Evolutionary conservation across 495 filamentous ascomycete genomes (phyloP).

Genomic region (Entonaema liquescens): DNA sequence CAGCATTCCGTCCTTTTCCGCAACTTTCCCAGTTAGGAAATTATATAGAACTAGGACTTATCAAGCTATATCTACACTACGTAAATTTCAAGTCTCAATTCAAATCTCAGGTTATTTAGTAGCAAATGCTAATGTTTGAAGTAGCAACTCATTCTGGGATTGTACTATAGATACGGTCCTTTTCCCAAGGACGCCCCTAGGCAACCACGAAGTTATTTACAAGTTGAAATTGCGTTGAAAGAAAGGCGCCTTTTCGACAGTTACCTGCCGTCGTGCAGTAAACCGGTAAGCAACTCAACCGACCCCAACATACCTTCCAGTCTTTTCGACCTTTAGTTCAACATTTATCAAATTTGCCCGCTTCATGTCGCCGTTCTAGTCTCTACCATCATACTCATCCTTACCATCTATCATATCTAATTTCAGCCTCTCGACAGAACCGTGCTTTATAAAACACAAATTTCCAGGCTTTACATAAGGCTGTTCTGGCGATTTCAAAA

Average conservation of each 20-base stretch:
- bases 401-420: neutral
- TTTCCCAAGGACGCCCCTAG: neutral
- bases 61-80: neutral
- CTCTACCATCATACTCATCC: neutral
- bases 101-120: neutral
- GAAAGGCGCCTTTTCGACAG: neutral
- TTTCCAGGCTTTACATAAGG: neutral
- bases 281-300: constrained; percentile 3
- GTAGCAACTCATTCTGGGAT: neutral
- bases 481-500: neutral
- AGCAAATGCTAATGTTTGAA: neutral
- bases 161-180: neutral
- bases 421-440: neutral
- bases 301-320: neutral
- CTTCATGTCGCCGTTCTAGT: neutral
- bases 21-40: neutral
- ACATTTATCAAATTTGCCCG: neutral
- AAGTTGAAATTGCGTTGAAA: neutral
- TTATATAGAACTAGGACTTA: neutral
- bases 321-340: neutral
- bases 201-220: neutral
- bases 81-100: neutral
- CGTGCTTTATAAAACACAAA: neutral
- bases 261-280: neutral
- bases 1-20: neutral